Evolutionary conservation across 305 asterid genomes (phyloP), one percentile per base, ranked within the genome.

Genomic region (Solanum hybrid): DNA sequence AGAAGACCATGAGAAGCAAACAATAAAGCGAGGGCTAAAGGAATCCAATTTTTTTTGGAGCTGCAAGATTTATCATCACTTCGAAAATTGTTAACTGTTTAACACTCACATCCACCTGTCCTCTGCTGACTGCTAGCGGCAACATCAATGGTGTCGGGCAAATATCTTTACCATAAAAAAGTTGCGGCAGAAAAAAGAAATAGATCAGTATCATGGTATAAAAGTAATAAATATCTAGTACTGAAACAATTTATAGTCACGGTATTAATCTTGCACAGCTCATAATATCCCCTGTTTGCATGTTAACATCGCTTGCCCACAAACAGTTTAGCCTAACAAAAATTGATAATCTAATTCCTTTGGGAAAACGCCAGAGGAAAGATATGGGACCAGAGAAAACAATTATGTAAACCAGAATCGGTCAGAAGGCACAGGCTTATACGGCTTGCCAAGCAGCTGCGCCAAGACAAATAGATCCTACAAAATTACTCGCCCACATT

Each of bases 71-170:
- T 51, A 51, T 51, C 33, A 83, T 41, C 38, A 27, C 38, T 65
- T 41, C 81, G 26, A 88, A 68, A 86, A 90, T 31, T 39, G 36
- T 70, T 6, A 61, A 80, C 84, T 81, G 83, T 22, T 93, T 91
- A 97, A 82, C 99, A 97, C 88, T 95, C 97, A 22, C 99, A 97
- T 89, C 99, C 98, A 79, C 92, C 94, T 90, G 97, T 93, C 91
- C 91, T 97, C 91, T 93, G 98, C 88, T 88, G 91, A 95, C 95
- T 93, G 95, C 95, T 94, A 34, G 92, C 96, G 65, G 68, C 90
- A 31, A 97, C 98, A 27, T 97, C 99, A 86, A 97, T 95, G 65
- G 99, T 96, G 92, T 97, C 99, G 17, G 99, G 99, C 97, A 96
- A 89, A 94, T 97, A 97, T 92, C 99, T 97, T 39, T 78, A 91